These are phyloP conservation scores for Zygosaccharomyces bisporus DNA, from an alignment of 805 yeast genomes.

Conservation along the genomic window DNA sequence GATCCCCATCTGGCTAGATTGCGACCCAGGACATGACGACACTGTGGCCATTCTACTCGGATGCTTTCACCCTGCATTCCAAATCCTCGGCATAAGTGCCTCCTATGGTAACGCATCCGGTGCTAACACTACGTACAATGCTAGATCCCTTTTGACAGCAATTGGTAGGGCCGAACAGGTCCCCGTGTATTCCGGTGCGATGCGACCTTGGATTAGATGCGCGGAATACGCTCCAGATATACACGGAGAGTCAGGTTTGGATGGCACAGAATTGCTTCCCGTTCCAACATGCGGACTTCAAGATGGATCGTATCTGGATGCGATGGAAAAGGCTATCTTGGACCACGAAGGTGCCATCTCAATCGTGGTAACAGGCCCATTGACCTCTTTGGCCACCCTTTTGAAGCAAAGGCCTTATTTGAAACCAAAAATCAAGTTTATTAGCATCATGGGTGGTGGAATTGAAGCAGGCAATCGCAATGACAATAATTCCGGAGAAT, in stretches of 20 bases:
- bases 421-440: constrained; percentile 44
- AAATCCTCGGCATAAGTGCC: constrained; percentile 66
- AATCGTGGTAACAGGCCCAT: constrained; percentile 71
- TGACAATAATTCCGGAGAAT: constrained; percentile 57
- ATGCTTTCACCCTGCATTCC: constrained; percentile 53
- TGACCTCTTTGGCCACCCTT: constrained; percentile 66
- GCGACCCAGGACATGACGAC: constrained; percentile 93
- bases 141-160: constrained; percentile 63
- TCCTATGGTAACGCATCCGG: constrained; percentile 70
- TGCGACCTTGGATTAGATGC: constrained; percentile 49
- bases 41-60: constrained; percentile 69
- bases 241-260: constrained; percentile 74
- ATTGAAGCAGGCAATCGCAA: constrained; percentile 45
- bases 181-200: constrained; percentile 66
- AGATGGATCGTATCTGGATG: constrained; percentile 38
- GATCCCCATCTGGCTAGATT: constrained; percentile 81
- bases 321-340: constrained; percentile 43
- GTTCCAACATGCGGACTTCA: constrained; percentile 37
- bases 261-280: constrained; percentile 65
- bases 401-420: constrained; percentile 53
- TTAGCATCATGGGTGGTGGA: constrained; percentile 79
- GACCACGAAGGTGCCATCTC: constrained; percentile 47
- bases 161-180: constrained; percentile 44
- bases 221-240: constrained; percentile 54
- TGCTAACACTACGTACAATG: constrained; percentile 61